A percentile compares a stretch with the other conserved stretches of the same genome.
Evolutionary conservation across 495 filamentous ascomycete genomes (phyloP).

Genomic region (Hypoxylon fragiforme): DNA sequence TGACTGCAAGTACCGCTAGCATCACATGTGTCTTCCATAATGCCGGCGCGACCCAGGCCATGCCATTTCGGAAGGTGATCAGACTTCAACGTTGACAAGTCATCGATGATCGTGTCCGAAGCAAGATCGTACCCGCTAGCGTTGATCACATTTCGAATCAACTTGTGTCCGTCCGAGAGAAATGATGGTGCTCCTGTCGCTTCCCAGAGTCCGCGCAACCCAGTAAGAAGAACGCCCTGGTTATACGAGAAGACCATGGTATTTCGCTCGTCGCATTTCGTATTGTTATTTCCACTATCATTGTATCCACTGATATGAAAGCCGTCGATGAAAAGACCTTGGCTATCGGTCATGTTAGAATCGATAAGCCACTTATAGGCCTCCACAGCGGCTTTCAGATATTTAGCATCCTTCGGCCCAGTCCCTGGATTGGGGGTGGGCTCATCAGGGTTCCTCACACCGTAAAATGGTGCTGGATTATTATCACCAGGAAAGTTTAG

Average conservation of each 20-base stretch:
- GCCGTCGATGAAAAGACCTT: constrained; percentile 85
- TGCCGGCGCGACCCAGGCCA: constrained; percentile 74
- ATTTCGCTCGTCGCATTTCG: constrained; percentile 75
- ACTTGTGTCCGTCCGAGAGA: constrained; percentile 75
- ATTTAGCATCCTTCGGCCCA: constrained; percentile 62
- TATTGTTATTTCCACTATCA: constrained; percentile 51
- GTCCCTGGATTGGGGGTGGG: not conserved
- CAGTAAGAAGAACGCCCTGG: constrained; percentile 90
- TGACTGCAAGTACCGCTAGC: constrained; percentile 74
- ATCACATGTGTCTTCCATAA: constrained; percentile 88
- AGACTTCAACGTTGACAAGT: constrained; percentile 18
- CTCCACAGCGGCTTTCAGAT: constrained; percentile 71
- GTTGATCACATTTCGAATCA: constrained; percentile 69
- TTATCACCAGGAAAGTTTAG: constrained; percentile 82
- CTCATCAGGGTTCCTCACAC: not conserved
- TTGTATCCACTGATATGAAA: constrained; percentile 80
- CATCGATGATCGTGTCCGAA: constrained; percentile 39
- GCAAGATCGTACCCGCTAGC: constrained; percentile 73
- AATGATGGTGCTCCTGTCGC: constrained; percentile 68
- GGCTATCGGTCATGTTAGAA: constrained; percentile 78
- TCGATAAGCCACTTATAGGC: constrained; percentile 78
- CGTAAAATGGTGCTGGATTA: constrained; percentile 68
- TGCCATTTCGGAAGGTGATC: constrained; percentile 59
- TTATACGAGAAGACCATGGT: constrained; percentile 96
- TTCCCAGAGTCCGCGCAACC: constrained; percentile 76